Evolutionary conservation across 371 early-diverging fungal species (phyloP).

Genomic region (Circinella minor): DNA sequence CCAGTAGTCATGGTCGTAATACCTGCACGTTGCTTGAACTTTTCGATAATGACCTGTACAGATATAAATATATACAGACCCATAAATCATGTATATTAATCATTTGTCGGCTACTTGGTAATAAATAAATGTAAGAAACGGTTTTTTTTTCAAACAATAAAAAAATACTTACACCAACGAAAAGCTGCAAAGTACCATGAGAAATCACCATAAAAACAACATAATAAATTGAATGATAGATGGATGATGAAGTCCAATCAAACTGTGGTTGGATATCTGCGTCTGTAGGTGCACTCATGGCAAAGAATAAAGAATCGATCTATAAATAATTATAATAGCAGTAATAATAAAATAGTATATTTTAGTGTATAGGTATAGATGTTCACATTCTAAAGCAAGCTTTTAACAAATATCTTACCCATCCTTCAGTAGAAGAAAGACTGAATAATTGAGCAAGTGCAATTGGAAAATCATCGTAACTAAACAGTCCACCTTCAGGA

Average conservation of each 20-base stretch:
- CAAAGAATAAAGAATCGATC: slow-evolving; percentile 49
- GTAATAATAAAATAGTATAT: neutral
- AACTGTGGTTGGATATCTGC: slow-evolving; percentile 56
- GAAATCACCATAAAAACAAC: slow-evolving; percentile 63
- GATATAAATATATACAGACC: neutral
- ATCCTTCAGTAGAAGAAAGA: slow-evolving; percentile 65
- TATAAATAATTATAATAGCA: neutral
- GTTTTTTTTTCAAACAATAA: neutral
- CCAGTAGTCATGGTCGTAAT: slow-evolving; percentile 59
- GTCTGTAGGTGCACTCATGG: slow-evolving; percentile 56
- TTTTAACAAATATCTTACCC: slow-evolving; percentile 32
- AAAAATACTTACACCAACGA: slow-evolving; percentile 56
- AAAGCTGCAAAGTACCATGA: slow-evolving; percentile 62
- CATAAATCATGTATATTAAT: too few relatives aligned
- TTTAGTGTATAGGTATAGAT: too few relatives aligned
- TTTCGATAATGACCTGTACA: slow-evolving; percentile 59
- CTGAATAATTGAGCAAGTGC: slow-evolving; percentile 57
- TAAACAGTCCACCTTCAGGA: slow-evolving; percentile 51
- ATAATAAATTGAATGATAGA: slow-evolving; percentile 60
- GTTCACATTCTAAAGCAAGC: too few relatives aligned
- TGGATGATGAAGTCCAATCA: slow-evolving; percentile 44
- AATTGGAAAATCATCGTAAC: slow-evolving; percentile 52
- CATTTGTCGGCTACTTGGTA: too few relatives aligned
- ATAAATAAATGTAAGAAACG: neutral
- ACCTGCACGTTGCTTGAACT: slow-evolving; percentile 63